Base-by-base conservation (phyloP, 148 eudicot species). In the Rhododendron kiyosumense region DNA sequence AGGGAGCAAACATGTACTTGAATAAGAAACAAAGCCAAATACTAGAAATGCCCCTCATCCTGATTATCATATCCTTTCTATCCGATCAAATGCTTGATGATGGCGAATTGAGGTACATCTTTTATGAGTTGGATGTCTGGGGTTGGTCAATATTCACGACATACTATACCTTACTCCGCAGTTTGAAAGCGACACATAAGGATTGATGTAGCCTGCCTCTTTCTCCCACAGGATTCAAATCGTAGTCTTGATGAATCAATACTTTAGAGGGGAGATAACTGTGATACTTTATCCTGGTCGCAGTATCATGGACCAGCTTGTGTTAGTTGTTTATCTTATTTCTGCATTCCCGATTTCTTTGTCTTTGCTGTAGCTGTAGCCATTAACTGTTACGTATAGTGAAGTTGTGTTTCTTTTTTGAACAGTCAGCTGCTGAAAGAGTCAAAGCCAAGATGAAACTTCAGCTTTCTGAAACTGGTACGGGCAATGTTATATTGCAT, bases 391-490 rank as follows among this genome's bases (percentile, higher is more conserved):
- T 76, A 71, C 78, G 28, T 74, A 17, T 75, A 52, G 52, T 83
- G 24, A 84, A 81, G 10, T 36, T 49, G 79, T 67, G 63, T 38
- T 85, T 88, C 63, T 77, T 11, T 65, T 86, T 85, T 67, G 45
- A 79, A 85, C 90, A 96, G 99, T 89, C 98, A 36, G 93, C 97
- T 89, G 96, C 99, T 86, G 98, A 96, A 86, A 94, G 91, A 92
- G 94, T 96, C 78, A 96, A 94, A 90, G 99, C 98, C 59, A 96
- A 94, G 92, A 94, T 96, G 96, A 95, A 95, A 87, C 88, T 95
- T 88, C 99, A 96, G 90, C 98, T 96, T 86, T 90, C 96, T 26
- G 93, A 91, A 92, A 93, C 97, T 84, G 97, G 99, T 94, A 92
- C 63, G 36, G 48, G 57, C 69, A 57, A 71, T 46, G 81, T 61